phyloP scores from a whole-genome alignment of 371 early-diverging fungal genomes.

The Saksenaea vasiformis region DNA sequence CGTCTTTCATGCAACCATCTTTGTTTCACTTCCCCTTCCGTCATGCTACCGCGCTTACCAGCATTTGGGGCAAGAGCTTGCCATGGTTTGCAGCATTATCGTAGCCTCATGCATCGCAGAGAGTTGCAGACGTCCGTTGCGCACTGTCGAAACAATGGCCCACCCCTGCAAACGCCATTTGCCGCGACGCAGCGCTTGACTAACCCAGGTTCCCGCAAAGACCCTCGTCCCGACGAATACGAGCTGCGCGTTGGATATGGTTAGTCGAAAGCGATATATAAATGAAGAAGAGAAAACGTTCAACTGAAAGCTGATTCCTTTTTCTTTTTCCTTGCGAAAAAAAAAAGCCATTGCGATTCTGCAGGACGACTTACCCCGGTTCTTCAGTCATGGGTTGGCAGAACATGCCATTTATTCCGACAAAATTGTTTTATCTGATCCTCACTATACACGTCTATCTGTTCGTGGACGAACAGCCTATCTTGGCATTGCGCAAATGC shows the following conservation, averaged over 20 bases:
- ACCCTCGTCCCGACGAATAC: conserved; percentile 33
- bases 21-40: neutral
- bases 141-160: neutral
- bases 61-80: neutral
- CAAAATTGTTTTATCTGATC: conserved; percentile 53
- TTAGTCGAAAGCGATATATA: conserved; percentile 11
- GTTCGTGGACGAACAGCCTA: conserved; percentile 52
- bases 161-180: neutral
- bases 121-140: neutral
- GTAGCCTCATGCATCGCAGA: neutral
- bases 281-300: neutral
- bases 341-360: conserved; percentile 47
- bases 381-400: conserved; percentile 43
- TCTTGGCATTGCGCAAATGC: conserved; percentile 48
- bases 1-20: conserved; percentile 2
- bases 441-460: conserved; percentile 54
- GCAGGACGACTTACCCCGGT: conserved; percentile 49
- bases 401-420: conserved; percentile 48
- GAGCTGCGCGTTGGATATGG: conserved; percentile 42
- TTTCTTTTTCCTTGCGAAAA: neutral
- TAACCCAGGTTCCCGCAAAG: neutral
- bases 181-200: neutral
- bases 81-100: neutral
- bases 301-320: neutral
- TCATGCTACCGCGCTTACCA: neutral